Evolutionary conservation across 169 alveolate genomes (phyloP).

Genomic region (Amoebophrya sp.): DNA sequence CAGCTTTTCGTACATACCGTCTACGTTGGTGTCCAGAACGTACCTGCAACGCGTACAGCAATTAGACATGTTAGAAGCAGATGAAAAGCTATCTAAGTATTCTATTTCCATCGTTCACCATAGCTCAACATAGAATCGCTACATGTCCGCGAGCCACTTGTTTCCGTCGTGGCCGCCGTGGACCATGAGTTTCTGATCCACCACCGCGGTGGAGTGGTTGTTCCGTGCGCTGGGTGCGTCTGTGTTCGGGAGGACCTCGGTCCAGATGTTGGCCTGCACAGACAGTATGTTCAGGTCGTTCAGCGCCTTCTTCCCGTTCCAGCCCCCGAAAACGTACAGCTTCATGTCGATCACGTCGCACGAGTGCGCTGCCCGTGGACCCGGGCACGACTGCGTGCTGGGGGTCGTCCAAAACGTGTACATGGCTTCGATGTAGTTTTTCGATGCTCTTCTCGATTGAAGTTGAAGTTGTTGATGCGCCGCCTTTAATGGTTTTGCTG

Average conservation of each 20-base stretch:
- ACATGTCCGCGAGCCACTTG: conserved; percentile 49
- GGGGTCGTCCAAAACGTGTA: conserved; percentile 18
- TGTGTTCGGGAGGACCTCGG: conserved; percentile 32
- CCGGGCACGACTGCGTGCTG: conserved; percentile 31
- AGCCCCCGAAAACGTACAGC: conserved; percentile 46
- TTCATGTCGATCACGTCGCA: conserved; percentile 36
- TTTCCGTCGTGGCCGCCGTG: conserved; percentile 58
- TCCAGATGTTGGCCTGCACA: conserved; percentile 30
- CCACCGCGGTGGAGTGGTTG: conserved; percentile 29
- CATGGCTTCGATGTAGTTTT: not conserved
- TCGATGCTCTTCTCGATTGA: too few relatives aligned
- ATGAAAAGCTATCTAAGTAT: not conserved
- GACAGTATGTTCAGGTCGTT: conserved; percentile 44
- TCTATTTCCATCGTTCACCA: not conserved
- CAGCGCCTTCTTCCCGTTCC: conserved; percentile 51
- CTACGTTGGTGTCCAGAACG: not conserved
- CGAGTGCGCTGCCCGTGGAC: conserved; percentile 55
- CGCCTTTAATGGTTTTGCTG: too few relatives aligned
- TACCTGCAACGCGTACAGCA: not conserved
- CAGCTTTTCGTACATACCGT: not conserved
- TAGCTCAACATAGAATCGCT: conserved; percentile 19
- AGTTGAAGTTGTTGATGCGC: too few relatives aligned
- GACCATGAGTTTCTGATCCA: conserved; percentile 31
- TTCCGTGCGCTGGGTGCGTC: conserved; percentile 34
- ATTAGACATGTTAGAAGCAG: not conserved